Conservation (phyloP, 1,139 yeast species). For the Suhomyces yuchorum region DNA sequence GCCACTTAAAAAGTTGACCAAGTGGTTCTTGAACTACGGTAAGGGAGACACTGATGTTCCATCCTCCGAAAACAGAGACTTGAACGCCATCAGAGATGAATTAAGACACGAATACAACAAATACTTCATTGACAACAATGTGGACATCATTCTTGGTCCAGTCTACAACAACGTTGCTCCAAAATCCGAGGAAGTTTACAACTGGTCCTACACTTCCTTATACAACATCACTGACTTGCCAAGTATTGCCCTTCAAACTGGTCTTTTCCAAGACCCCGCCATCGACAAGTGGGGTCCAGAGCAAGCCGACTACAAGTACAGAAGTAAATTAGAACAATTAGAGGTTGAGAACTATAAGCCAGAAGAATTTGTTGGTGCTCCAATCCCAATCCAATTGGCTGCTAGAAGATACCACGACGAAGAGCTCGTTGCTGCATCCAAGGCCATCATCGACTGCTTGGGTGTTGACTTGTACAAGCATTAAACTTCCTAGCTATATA, state of each 20-base stretch:
- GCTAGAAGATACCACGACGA: conserved; percentile 58
- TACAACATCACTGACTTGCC: conserved; percentile 69
- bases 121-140: conserved; percentile 53
- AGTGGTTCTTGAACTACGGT: conserved; percentile 61
- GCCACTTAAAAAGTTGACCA: conserved; percentile 60
- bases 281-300: conserved; percentile 43
- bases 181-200: conserved; percentile 59
- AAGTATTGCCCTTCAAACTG: conserved; percentile 61
- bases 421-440: conserved; percentile 52
- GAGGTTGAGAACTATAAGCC: conserved; percentile 40
- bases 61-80: conserved; percentile 49
- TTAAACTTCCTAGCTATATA: conserved; percentile 2
- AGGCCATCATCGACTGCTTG: conserved; percentile 19
- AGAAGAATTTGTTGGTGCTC: conserved; percentile 50
- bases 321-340: conserved; percentile 51
- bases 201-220: conserved; percentile 77
- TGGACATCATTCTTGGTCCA: conserved; percentile 72
- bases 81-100: conserved; percentile 52
- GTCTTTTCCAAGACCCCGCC: conserved; percentile 56
- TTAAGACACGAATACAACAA: conserved; percentile 58
- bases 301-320: conserved; percentile 29
- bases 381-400: conserved; percentile 53
- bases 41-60: conserved; percentile 48
- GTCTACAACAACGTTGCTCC: conserved; percentile 75
- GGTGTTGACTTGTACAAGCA: conserved; percentile 32